Conservation (phyloP, 805 yeast species). For the Starmerella apis region DNA sequence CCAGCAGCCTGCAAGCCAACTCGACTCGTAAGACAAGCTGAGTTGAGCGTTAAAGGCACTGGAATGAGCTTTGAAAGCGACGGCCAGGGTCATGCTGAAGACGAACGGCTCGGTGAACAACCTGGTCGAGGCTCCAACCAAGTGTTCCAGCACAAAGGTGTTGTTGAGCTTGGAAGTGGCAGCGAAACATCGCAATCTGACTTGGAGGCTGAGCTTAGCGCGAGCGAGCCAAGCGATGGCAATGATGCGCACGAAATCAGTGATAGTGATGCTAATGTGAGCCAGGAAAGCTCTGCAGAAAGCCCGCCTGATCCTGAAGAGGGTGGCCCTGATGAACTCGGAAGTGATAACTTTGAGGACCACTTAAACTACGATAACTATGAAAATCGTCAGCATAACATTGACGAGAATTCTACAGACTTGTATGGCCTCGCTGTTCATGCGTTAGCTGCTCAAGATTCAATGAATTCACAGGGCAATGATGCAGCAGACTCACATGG, state of each 20-base stretch:
- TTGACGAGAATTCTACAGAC: background rate
- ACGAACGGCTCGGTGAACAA: conserved; percentile 6
- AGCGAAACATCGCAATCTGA: conserved; percentile 2
- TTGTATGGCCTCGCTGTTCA: conserved; percentile 3
- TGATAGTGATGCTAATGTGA: background rate
- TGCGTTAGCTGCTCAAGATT: background rate
- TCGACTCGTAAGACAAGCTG: background rate
- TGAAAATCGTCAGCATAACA: background rate
- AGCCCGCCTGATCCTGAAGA: background rate
- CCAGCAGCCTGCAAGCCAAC: background rate
- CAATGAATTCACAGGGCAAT: background rate
- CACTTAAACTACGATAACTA: background rate
- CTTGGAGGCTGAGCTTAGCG: background rate
- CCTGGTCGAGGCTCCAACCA: background rate
- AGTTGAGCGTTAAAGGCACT: background rate
- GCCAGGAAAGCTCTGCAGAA: background rate
- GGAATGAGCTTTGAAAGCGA: conserved; percentile 8
- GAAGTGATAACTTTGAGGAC: background rate
- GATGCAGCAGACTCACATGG: background rate
- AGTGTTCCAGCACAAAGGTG: background rate
- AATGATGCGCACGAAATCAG: background rate
- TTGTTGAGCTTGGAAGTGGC: conserved; percentile 4
- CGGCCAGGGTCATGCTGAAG: conserved; percentile 6
- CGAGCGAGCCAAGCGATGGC: background rate
- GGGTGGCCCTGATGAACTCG: conserved; percentile 1